These are phyloP conservation scores for Coniochaeta prunicola DNA, from an alignment of 2,329 filamentous ascomycete genomes.

Conservation along the genomic window DNA sequence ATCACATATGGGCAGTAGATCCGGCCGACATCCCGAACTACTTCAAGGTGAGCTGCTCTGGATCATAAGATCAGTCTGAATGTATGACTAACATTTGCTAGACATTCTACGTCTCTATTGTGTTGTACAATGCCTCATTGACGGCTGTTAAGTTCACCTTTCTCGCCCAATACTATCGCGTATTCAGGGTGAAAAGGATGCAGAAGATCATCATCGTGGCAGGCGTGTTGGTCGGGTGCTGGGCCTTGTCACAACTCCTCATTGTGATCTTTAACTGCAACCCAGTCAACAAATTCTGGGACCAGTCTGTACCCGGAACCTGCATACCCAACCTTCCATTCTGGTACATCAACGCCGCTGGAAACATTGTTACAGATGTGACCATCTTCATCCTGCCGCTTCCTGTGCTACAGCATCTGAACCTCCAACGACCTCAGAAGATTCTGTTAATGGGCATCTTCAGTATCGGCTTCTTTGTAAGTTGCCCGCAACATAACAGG, in stretches of 20 bases:
- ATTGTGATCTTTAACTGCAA: conserved; percentile 26
- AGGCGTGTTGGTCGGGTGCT: conserved; percentile 23
- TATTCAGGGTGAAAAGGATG: conserved; percentile 24
- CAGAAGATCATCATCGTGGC: conserved; percentile 19
- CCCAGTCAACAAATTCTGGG: conserved; percentile 28
- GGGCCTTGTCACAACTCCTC: conserved; percentile 28
- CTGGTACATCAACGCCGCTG: conserved; percentile 27
- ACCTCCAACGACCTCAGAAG: conserved; percentile 24
- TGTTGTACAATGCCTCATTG: conserved; percentile 27
- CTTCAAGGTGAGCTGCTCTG: conserved; percentile 8
- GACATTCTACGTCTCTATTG: conserved; percentile 29
- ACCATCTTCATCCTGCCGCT: conserved; percentile 27
- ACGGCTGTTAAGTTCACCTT: conserved; percentile 28
- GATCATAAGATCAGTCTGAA: neutral
- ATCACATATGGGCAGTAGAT: conserved; percentile 10
- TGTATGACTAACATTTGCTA: conserved; percentile 5
- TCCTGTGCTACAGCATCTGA: conserved; percentile 23
- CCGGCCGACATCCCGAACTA: conserved; percentile 9
- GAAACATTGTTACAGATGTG: conserved; percentile 30
- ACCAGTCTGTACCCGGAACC: conserved; percentile 14
- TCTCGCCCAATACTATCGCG: conserved; percentile 29
- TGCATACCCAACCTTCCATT: conserved; percentile 26
- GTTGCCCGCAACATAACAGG: conserved; percentile 7
- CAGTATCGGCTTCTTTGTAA: conserved; percentile 29
- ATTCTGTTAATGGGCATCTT: conserved; percentile 27